A percentile compares a stretch with the other conserved stretches of the same genome.
Evolutionary conservation across 208 protist species (phyloP).

Genomic region (Crithidia fasciculata): DNA sequence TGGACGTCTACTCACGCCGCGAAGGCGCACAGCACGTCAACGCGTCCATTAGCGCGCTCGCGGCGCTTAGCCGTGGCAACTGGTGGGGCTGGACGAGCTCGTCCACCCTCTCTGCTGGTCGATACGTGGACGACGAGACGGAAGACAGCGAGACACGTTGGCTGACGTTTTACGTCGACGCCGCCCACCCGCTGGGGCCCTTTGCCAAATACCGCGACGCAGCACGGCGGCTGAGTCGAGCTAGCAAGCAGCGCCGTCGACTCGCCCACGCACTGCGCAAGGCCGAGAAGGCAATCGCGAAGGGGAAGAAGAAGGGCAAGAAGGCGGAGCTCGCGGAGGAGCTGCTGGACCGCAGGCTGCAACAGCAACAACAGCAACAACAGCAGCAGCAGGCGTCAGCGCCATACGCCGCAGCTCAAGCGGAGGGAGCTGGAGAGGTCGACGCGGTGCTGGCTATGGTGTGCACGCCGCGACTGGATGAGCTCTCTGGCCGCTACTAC

Average conservation of each 20-base stretch:
- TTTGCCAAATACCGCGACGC: slow-evolving; percentile 28
- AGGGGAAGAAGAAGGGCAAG: not conserved
- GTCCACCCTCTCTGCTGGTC: not conserved
- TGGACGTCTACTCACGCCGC: slow-evolving; percentile 21
- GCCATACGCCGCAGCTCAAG: no score
- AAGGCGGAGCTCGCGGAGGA: not conserved
- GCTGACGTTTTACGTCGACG: slow-evolving; percentile 33
- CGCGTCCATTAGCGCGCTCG: not conserved
- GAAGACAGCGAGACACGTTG: slow-evolving; percentile 13
- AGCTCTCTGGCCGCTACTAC: slow-evolving; percentile 45
- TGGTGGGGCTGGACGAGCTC: not conserved
- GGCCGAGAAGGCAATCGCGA: not conserved
- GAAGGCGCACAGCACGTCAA: slow-evolving; percentile 18
- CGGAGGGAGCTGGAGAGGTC: not conserved
- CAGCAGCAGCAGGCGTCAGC: no score
- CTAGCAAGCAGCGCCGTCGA: slow-evolving; percentile 3
- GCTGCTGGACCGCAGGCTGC: not conserved
- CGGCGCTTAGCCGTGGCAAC: not conserved
- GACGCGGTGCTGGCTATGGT: slow-evolving; percentile 28
- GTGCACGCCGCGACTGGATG: slow-evolving; percentile 47
- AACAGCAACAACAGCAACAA: no score
- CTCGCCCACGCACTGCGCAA: not conserved
- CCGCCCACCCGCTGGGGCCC: slow-evolving; percentile 19
- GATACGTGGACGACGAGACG: not conserved
- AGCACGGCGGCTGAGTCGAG: slow-evolving; percentile 3